Percentiles rank a stretch among this genome's conserved stretches.
Conservation (phyloP, 768 basidiomycete species). For the Tulasnella sp. region DNA sequence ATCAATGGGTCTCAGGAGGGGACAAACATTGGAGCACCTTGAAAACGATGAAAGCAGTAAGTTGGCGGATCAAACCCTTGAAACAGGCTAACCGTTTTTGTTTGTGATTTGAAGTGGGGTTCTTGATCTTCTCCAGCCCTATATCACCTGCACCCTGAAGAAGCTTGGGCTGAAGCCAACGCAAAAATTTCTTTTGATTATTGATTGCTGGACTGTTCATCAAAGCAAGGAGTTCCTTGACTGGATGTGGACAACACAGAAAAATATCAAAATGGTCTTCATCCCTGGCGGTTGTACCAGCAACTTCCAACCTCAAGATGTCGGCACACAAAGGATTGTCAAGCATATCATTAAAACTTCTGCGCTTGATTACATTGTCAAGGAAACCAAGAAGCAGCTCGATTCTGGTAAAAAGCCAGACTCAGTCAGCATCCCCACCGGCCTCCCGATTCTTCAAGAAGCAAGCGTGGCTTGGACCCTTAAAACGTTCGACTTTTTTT, state of each 20-base stretch:
- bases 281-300: slow-evolving; percentile 19
- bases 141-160: not conserved
- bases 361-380: not conserved
- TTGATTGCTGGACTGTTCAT: not conserved
- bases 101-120: no score
- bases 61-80: not conserved
- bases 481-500: not conserved
- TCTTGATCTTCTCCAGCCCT: not conserved
- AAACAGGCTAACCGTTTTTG: no score
- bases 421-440: not conserved
- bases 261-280: not conserved
- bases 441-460: not conserved
- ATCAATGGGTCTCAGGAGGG: not conserved
- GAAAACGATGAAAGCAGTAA: not conserved
- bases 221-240: not conserved
- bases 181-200: not conserved
- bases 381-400: not conserved
- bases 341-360: slow-evolving; percentile 26
- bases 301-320: slow-evolving; percentile 30
- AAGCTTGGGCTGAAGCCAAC: not conserved
- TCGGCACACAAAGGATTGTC: slow-evolving; percentile 29
- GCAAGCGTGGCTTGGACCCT: not conserved
- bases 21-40: not conserved
- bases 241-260: not conserved
- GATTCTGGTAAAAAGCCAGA: not conserved